phyloP scores from a whole-genome alignment of 164 flowering plant genomes.

The Berberis vulgaris region DNA sequence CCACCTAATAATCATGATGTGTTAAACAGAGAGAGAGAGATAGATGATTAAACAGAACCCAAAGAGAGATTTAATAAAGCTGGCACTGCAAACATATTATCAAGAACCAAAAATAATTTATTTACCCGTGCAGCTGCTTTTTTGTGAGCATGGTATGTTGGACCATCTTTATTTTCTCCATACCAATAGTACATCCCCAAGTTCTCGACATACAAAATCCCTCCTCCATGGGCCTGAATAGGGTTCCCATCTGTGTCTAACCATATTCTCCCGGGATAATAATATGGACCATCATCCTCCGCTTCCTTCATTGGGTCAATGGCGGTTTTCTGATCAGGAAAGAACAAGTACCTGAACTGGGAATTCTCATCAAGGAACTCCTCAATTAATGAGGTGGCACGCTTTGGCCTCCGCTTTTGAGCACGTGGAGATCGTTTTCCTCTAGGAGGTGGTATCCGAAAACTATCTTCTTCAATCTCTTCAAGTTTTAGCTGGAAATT shows the following conservation, averaged over 20 bases:
- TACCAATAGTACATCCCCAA: constrained; percentile 82
- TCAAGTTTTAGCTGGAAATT: constrained; percentile 50
- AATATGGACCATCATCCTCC: constrained; percentile 53
- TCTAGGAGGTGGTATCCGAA: constrained; percentile 67
- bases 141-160: constrained; percentile 84
- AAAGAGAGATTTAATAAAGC: not conserved
- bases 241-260: constrained; percentile 90
- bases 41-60: not conserved
- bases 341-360: constrained; percentile 61
- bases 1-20: too few species aligned
- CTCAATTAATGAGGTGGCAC: constrained; percentile 55
- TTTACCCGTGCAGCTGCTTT: constrained; percentile 90
- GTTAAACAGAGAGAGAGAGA: not conserved
- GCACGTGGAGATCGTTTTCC: constrained; percentile 88
- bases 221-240: constrained; percentile 99
- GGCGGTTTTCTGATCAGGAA: constrained; percentile 58
- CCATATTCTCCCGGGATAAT: constrained; percentile 82
- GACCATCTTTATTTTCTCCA: constrained; percentile 97
- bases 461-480: constrained; percentile 70
- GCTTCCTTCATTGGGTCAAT: constrained; percentile 54
- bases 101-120: constrained; percentile 1
- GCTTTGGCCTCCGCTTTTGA: constrained; percentile 59
- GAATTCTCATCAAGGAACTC: constrained; percentile 95
- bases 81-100: not conserved
- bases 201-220: constrained; percentile 60